phyloP scores from a whole-genome alignment of 2,329 filamentous ascomycete genomes.

The Periconia digitata region DNA sequence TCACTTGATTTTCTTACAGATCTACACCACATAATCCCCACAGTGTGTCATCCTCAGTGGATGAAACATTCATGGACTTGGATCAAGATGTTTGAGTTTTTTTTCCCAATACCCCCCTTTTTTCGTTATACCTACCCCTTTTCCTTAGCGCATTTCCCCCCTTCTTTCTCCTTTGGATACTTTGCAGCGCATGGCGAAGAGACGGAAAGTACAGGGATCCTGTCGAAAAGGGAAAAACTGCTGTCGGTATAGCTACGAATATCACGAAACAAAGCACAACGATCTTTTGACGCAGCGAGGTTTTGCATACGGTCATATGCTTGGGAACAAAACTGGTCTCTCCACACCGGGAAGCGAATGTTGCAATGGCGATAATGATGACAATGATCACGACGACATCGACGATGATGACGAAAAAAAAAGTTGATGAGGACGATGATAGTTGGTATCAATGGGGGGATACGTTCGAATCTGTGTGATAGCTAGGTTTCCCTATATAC shows the following conservation, averaged over 20 bases:
- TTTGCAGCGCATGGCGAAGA: constrained; percentile 1
- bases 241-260: constrained; percentile 3
- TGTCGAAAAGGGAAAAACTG: constrained; percentile 2
- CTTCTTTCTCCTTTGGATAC: not conserved
- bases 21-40: constrained; percentile 13
- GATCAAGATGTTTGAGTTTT: constrained; percentile 8
- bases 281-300: constrained; percentile 1
- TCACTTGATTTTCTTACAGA: constrained; percentile 4
- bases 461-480: not conserved
- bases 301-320: too few species aligned
- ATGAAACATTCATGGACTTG: constrained; percentile 9
- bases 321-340: not conserved
- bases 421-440: not conserved
- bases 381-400: not conserved
- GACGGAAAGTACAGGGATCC: constrained; percentile 3
- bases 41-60: constrained; percentile 18
- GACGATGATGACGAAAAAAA: not conserved
- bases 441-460: not conserved
- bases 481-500: not conserved
- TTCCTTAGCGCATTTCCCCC: constrained; percentile 2
- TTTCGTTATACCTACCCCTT: not conserved
- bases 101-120: constrained; percentile 21
- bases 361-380: not conserved
- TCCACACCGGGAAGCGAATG: not conserved
- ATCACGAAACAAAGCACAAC: constrained; percentile 3